phyloP scores from a whole-genome alignment of 192 early-diverging fungal genomes.

The Backusella tarrabulga region DNA sequence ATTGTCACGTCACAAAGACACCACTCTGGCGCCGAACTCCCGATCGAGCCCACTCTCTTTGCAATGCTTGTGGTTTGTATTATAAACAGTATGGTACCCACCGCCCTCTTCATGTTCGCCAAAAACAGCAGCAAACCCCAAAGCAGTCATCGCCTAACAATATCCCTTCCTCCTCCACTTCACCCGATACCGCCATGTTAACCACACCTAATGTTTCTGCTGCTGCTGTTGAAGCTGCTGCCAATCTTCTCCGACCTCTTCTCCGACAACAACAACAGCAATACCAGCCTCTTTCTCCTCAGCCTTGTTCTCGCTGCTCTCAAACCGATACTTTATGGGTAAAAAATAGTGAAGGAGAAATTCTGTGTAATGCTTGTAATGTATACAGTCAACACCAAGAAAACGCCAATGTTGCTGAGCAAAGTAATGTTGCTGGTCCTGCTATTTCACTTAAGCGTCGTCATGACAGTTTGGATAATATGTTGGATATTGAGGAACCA shows the following conservation, averaged over 20 bases:
- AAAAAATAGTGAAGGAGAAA: slow-evolving; percentile 66
- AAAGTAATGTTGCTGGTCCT: not conserved
- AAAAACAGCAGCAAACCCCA: slow-evolving; percentile 19
- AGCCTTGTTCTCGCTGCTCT: slow-evolving; percentile 64
- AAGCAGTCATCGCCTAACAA: slow-evolving; percentile 3
- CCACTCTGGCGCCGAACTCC: slow-evolving; percentile 88
- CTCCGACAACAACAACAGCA: not conserved
- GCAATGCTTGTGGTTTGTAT: slow-evolving; percentile 96
- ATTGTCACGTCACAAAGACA: slow-evolving; percentile 83
- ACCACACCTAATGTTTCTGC: slow-evolving; percentile 9
- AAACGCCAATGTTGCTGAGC: not conserved
- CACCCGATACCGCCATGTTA: slow-evolving; percentile 18
- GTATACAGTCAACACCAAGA: slow-evolving; percentile 45
- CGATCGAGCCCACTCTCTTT: slow-evolving; percentile 76
- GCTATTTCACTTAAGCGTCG: slow-evolving; percentile 38
- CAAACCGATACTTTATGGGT: slow-evolving; percentile 78
- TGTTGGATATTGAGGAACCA: not conserved
- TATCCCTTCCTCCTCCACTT: not conserved
- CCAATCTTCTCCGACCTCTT: slow-evolving; percentile 11
- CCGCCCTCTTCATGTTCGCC: slow-evolving; percentile 59
- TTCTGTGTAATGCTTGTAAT: slow-evolving; percentile 78
- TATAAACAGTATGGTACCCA: slow-evolving; percentile 88
- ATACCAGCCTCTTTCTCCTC: not conserved
- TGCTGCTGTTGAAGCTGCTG: slow-evolving; percentile 12
- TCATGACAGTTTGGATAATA: slow-evolving; percentile 17